Percentiles rank a stretch among this genome's conserved stretches.
Conservation (phyloP, 208 protist genomes). For the Naegleria fowleri region DNA sequence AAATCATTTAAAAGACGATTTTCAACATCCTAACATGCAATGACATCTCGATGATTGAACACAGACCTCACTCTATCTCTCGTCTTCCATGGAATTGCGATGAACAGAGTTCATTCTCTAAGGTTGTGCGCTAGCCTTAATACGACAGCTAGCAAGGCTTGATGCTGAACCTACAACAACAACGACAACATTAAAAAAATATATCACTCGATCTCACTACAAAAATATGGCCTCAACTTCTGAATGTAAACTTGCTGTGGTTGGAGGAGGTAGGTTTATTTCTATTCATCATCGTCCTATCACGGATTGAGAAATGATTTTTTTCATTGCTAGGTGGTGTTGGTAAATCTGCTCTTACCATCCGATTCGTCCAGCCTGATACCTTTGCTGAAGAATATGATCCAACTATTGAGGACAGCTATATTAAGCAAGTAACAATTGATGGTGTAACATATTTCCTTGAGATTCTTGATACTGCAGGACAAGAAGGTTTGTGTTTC, state of each 20-base stretch:
- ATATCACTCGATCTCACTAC: neutral
- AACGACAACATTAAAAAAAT: conserved; percentile 1
- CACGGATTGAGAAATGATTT: neutral
- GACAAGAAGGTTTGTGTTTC: conserved; percentile 52
- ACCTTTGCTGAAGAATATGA: conserved; percentile 43
- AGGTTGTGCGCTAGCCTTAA: neutral
- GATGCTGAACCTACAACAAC: neutral
- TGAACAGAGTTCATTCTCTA: neutral
- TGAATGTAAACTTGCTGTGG: neutral
- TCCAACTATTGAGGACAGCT: conserved; percentile 67
- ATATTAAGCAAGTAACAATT: conserved; percentile 54
- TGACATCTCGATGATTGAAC: neutral
- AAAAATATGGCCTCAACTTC: neutral
- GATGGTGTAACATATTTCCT: conserved; percentile 42
- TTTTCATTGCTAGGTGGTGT: conserved; percentile 26
- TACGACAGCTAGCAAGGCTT: neutral
- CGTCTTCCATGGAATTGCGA: neutral
- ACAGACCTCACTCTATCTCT: neutral
- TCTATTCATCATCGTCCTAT: too few species aligned
- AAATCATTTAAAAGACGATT: too few species aligned
- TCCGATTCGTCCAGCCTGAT: neutral
- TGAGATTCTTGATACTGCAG: conserved; percentile 43
- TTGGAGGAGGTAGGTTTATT: neutral
- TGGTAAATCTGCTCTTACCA: conserved; percentile 25
- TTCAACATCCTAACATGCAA: too few species aligned